Conservation (phyloP, 2,329 filamentous ascomycete species). For the Calonectria pteridis region DNA sequence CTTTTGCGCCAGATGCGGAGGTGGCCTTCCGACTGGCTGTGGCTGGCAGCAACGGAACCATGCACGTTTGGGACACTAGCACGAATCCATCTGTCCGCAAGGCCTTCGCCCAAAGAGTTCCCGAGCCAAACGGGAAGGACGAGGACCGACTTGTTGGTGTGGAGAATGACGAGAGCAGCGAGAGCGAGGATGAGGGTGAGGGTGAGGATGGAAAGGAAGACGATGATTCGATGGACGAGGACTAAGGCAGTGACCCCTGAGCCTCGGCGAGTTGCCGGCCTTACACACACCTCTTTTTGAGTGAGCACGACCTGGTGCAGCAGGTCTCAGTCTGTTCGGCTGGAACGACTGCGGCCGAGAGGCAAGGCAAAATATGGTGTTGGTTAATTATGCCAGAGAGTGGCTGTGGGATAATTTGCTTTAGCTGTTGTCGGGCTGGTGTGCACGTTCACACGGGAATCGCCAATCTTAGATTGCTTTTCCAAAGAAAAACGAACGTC, state of each 20-base stretch:
- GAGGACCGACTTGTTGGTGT: slow-evolving; percentile 85
- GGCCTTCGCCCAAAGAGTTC: slow-evolving; percentile 78
- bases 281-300: slow-evolving; percentile 4
- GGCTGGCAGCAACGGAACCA: slow-evolving; percentile 91
- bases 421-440: slow-evolving; percentile 5
- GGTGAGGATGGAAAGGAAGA: slow-evolving; percentile 65
- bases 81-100: slow-evolving; percentile 90
- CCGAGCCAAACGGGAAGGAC: slow-evolving; percentile 70
- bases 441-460: slow-evolving; percentile 8
- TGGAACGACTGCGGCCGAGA: background rate
- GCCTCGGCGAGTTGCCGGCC: slow-evolving; percentile 11
- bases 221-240: slow-evolving; percentile 67
- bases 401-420: slow-evolving; percentile 7
- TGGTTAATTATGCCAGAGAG: background rate
- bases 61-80: slow-evolving; percentile 96
- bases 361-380: background rate
- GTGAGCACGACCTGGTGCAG: background rate
- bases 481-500: background rate
- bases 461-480: slow-evolving; percentile 8
- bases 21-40: slow-evolving; percentile 94
- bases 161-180: slow-evolving; percentile 75
- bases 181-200: slow-evolving; percentile 69
- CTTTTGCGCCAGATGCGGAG: slow-evolving; percentile 89
- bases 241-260: slow-evolving; percentile 49
- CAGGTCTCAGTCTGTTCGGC: slow-evolving; percentile 19